These are phyloP conservation scores for Harringtonia aguacate DNA, from an alignment of 2,329 filamentous ascomycete genomes.

Conservation along the genomic window DNA sequence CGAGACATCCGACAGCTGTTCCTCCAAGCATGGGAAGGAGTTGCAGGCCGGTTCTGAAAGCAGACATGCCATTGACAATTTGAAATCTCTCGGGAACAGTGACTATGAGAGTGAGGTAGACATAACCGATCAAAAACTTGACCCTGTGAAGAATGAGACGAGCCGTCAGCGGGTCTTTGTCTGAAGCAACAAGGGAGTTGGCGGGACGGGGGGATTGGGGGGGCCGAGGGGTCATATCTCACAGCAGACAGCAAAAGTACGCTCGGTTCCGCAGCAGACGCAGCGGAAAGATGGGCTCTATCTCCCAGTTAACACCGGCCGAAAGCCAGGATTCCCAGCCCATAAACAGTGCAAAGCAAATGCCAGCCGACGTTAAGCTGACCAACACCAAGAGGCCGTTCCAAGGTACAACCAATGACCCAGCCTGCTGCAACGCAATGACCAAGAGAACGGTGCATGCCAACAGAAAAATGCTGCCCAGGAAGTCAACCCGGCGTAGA, in stretches of 20 bases:
- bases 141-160: conserved; percentile 24
- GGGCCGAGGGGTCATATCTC: no score
- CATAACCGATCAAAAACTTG: conserved; percentile 45
- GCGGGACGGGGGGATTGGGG: no score
- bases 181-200: no score
- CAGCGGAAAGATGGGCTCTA: conserved; percentile 46
- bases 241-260: conserved; percentile 41
- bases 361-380: conserved; percentile 33
- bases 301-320: conserved; percentile 21
- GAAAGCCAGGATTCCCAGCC: conserved; percentile 39
- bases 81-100: conserved; percentile 50
- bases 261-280: conserved; percentile 35
- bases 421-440: conserved; percentile 46
- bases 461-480: conserved; percentile 31
- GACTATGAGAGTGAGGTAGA: conserved; percentile 47
- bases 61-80: conserved; percentile 41
- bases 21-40: conserved; percentile 47
- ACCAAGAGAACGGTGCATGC: conserved; percentile 42
- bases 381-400: conserved; percentile 37
- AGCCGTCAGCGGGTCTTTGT: no score
- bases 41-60: conserved; percentile 44
- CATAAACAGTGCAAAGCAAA: conserved; percentile 37
- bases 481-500: conserved; percentile 10
- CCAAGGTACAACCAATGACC: conserved; percentile 41
- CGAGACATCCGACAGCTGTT: conserved; percentile 44